phyloP scores from a whole-genome alignment of 78 protist species.

The Goniomonas avonlea region DNA sequence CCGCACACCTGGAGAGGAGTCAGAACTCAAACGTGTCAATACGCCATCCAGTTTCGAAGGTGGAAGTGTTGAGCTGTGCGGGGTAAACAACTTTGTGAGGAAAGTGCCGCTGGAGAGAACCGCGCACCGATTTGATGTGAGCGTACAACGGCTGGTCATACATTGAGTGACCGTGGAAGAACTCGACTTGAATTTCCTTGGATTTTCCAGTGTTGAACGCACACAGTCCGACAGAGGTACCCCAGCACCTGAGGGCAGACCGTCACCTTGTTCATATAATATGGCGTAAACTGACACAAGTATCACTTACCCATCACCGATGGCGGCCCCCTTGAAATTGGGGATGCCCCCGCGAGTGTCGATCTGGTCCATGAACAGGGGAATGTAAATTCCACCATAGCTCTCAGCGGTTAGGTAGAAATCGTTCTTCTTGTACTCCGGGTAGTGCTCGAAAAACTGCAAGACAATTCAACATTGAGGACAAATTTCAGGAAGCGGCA shows the following conservation, averaged over 20 bases:
- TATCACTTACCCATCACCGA: not conserved
- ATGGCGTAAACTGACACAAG: too few relatives aligned
- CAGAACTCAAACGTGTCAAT: too few relatives aligned
- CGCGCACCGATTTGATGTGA: not conserved
- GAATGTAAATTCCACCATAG: not conserved
- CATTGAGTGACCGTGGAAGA: not conserved
- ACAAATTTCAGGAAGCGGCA: too few relatives aligned
- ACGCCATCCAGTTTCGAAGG: too few relatives aligned
- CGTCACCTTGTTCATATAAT: too few relatives aligned
- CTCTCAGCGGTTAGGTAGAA: not conserved
- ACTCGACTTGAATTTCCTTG: not conserved
- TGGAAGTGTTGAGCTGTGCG: too few relatives aligned
- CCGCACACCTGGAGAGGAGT: too few relatives aligned
- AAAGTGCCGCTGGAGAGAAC: too few relatives aligned
- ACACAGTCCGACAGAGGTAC: not conserved
- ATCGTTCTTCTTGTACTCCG: not conserved
- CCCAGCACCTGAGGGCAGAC: too few relatives aligned
- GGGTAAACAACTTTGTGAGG: too few relatives aligned
- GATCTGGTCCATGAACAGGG: not conserved
- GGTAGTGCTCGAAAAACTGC: not conserved
- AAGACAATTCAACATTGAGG: too few relatives aligned
- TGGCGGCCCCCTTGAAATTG: not conserved
- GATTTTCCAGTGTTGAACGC: not conserved
- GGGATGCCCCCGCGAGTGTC: not conserved
- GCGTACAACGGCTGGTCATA: not conserved